phyloP scores from a whole-genome alignment of 2,329 filamentous ascomycete genomes.

The Microdochium trichocladiopsis region DNA sequence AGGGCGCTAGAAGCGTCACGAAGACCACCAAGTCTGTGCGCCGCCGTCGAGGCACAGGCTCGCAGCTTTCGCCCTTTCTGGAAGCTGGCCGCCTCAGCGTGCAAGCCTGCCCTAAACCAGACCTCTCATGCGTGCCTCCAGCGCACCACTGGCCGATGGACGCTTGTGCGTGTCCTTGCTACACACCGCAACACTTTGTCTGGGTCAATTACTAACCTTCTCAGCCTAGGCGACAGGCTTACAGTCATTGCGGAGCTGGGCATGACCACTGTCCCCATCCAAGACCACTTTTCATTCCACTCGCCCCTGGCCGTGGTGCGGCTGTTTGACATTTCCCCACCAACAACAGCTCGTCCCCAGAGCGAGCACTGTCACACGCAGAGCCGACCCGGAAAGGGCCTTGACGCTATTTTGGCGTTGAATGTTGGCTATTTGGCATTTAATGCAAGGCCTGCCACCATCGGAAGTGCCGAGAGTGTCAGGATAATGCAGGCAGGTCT shows the following conservation, averaged over 20 bases:
- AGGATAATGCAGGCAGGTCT: not conserved
- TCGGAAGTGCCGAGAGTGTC: not conserved
- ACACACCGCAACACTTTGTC: not conserved
- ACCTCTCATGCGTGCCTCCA: too few relatives aligned
- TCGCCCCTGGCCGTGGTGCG: not conserved
- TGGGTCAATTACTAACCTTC: not conserved
- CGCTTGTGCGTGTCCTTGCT: not conserved
- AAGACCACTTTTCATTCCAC: not conserved
- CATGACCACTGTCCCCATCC: not conserved
- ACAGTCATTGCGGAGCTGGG: not conserved
- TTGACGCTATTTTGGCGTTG: not conserved
- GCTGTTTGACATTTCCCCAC: not conserved
- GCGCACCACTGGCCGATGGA: too few relatives aligned
- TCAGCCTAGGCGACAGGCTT: not conserved
- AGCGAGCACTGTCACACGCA: not conserved
- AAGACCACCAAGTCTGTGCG: not conserved
- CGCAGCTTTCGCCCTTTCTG: not conserved
- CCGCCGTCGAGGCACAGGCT: not conserved
- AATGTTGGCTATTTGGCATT: not conserved
- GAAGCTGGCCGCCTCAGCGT: not conserved
- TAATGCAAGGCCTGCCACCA: not conserved
- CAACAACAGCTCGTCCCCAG: not conserved
- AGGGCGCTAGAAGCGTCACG: not conserved
- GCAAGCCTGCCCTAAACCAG: too few relatives aligned
- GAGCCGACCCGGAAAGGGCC: not conserved